Evolutionary conservation across 108 stramenopile genomes (phyloP).

Genomic region (Licmophora abbreviata): DNA sequence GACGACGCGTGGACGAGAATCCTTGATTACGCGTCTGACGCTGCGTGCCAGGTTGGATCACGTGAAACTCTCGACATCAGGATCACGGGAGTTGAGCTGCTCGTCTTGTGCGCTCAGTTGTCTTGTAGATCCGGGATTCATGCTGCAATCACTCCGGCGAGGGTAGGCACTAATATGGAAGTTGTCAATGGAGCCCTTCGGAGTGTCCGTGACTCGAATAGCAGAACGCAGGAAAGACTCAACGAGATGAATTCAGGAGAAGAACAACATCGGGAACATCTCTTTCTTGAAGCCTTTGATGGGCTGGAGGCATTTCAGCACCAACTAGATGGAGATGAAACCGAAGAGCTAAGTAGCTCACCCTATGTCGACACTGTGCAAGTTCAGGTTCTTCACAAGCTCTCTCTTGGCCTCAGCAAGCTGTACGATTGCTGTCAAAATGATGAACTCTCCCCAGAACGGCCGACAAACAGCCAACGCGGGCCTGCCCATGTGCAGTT

Average conservation of each 20-base stretch:
- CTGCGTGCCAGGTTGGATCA: constrained; percentile 37
- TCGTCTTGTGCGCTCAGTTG: constrained; percentile 59
- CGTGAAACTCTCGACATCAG: constrained; percentile 73
- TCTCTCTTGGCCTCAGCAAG: constrained; percentile 44
- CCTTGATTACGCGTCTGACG: constrained; percentile 43
- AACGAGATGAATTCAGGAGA: constrained; percentile 11
- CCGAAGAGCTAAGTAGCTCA: constrained; percentile 12
- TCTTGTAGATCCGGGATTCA: constrained; percentile 59
- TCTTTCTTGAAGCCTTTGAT: constrained; percentile 67
- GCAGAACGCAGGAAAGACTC: constrained; percentile 5
- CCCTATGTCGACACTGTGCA: constrained; percentile 35
- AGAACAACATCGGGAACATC: constrained; percentile 25
- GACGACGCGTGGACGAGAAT: constrained; percentile 64
- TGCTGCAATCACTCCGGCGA: constrained; percentile 60
- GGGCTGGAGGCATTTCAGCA: constrained; percentile 39
- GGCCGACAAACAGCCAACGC: constrained; percentile 7
- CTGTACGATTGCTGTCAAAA: constrained; percentile 81
- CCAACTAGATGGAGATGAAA: constrained; percentile 28
- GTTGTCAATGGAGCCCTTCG: constrained; percentile 81
- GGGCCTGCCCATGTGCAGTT: constrained; percentile 5
- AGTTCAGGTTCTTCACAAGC: constrained; percentile 58
- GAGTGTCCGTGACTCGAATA: constrained; percentile 34
- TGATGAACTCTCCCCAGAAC: constrained; percentile 42
- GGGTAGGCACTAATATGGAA: constrained; percentile 84
- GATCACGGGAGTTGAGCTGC: constrained; percentile 59